phyloP scores from a whole-genome alignment of 805 yeast species.

The Candida wancherniae region DNA sequence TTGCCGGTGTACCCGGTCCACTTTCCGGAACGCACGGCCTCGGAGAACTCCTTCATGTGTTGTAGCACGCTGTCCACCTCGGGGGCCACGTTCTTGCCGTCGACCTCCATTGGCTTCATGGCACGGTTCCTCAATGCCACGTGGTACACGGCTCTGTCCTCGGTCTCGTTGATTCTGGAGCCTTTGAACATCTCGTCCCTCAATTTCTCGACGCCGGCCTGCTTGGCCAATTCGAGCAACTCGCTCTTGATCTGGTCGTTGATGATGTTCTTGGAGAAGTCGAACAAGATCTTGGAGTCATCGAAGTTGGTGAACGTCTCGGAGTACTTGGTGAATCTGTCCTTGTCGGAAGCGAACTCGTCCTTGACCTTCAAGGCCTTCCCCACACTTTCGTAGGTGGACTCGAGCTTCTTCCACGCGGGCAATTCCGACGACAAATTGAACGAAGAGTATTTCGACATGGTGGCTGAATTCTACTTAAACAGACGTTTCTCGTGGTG shows the following conservation, averaged over 20 bases:
- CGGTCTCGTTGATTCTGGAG: slow-evolving; percentile 91
- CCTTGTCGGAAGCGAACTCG: slow-evolving; percentile 69
- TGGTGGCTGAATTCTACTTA: slow-evolving; percentile 9
- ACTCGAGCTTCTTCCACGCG: slow-evolving; percentile 78
- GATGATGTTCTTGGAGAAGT: slow-evolving; percentile 90
- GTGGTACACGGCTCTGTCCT: slow-evolving; percentile 95
- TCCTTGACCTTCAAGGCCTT: slow-evolving; percentile 67
- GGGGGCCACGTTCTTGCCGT: slow-evolving; percentile 83
- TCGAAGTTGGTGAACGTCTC: slow-evolving; percentile 79
- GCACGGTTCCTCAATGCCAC: slow-evolving; percentile 94
- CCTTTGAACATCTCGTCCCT: slow-evolving; percentile 93
- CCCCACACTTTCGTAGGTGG: slow-evolving; percentile 64
- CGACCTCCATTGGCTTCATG: slow-evolving; percentile 77
- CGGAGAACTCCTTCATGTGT: slow-evolving; percentile 96
- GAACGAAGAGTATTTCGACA: slow-evolving; percentile 30
- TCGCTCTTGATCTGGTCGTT: slow-evolving; percentile 72
- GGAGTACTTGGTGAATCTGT: slow-evolving; percentile 72
- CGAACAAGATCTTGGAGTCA: slow-evolving; percentile 85
- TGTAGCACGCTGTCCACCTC: slow-evolving; percentile 88
- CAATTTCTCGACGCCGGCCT: slow-evolving; percentile 80
- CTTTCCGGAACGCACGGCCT: slow-evolving; percentile 81
- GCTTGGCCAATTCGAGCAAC: slow-evolving; percentile 77
- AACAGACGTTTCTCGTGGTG: too few species aligned
- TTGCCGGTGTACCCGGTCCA: slow-evolving; percentile 98
- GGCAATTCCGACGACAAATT: slow-evolving; percentile 68